Percentiles rank a stretch among this genome's conserved stretches.
Evolutionary conservation across 768 basidiomycete genomes (phyloP).

Genomic region (Leccinum pellstonianum): DNA sequence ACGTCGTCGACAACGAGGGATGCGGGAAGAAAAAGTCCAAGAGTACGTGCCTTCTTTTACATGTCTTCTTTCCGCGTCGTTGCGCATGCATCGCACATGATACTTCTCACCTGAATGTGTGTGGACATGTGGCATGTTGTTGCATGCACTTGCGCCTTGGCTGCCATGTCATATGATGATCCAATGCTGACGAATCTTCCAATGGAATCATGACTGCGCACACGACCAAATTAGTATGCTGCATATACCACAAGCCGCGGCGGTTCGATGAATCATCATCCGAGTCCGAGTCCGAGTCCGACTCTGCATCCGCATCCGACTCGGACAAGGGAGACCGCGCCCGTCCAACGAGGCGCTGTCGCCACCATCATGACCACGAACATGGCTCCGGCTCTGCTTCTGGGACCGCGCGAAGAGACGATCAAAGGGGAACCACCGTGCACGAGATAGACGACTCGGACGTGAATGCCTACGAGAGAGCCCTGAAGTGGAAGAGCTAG

Average conservation of each 20-base stretch:
- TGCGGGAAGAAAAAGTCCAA: constrained; percentile 90
- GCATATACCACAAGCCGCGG: constrained; percentile 86
- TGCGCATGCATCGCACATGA: not conserved
- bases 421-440: constrained; percentile 6
- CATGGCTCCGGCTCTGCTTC: not conserved
- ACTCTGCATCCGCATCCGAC: constrained; percentile 36
- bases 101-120: too few species aligned
- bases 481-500: constrained; percentile 28
- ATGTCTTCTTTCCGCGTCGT: constrained; percentile 13
- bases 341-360: constrained; percentile 9
- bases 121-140: not conserved
- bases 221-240: constrained; percentile 66
- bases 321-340: constrained; percentile 17
- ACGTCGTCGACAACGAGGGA: constrained; percentile 88
- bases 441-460: constrained; percentile 28
- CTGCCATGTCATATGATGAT: not conserved
- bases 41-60: constrained; percentile 52
- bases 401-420: constrained; percentile 7
- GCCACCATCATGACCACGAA: not conserved
- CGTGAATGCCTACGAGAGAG: constrained; percentile 52
- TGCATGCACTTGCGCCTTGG: not conserved
- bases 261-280: constrained; percentile 82
- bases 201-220: not conserved
- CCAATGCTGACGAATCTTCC: not conserved
- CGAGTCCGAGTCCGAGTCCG: constrained; percentile 38